Evolutionary conservation across 768 basidiomycete species (phyloP).

Genomic region (Glaciozyma antarctica): DNA sequence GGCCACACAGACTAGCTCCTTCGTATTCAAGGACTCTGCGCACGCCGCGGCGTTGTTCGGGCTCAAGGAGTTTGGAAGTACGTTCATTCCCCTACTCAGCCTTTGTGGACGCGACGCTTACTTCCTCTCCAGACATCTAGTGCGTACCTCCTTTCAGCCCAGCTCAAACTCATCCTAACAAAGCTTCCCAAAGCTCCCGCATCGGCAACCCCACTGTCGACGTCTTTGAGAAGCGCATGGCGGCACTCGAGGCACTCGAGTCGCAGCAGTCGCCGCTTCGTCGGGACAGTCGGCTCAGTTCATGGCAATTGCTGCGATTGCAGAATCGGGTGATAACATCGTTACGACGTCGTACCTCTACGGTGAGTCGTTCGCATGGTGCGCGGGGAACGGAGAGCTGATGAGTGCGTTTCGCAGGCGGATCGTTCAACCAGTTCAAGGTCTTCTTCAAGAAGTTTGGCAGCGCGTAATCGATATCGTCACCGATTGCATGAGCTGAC

Average conservation of each 20-base stretch:
- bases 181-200: constrained; percentile 45
- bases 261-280: constrained; percentile 58
- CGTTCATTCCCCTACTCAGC: background rate
- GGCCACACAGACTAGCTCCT: constrained; percentile 5
- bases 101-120: constrained; percentile 36
- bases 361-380: constrained; percentile 10
- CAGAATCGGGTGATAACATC: constrained; percentile 66
- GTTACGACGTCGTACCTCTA: constrained; percentile 38
- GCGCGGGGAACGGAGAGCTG: background rate
- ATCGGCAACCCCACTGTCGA: constrained; percentile 40
- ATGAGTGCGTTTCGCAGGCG: constrained; percentile 44
- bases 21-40: constrained; percentile 39
- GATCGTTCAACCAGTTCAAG: constrained; percentile 47
- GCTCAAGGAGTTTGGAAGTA: constrained; percentile 39
- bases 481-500: constrained; percentile 37
- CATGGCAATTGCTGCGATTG: constrained; percentile 38
- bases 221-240: constrained; percentile 69
- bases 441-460: constrained; percentile 3
- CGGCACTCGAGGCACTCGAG: constrained; percentile 71
- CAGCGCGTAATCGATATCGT: background rate
- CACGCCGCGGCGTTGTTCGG: constrained; percentile 66
- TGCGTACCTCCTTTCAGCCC: background rate
- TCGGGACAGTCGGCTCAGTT: constrained; percentile 59
- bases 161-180: constrained; percentile 48
- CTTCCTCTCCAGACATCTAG: background rate